Evolutionary conservation across 2,329 filamentous ascomycete species (phyloP), one percentile per base, ranked within the genome.

Genomic region (Colletotrichum destructivum): DNA sequence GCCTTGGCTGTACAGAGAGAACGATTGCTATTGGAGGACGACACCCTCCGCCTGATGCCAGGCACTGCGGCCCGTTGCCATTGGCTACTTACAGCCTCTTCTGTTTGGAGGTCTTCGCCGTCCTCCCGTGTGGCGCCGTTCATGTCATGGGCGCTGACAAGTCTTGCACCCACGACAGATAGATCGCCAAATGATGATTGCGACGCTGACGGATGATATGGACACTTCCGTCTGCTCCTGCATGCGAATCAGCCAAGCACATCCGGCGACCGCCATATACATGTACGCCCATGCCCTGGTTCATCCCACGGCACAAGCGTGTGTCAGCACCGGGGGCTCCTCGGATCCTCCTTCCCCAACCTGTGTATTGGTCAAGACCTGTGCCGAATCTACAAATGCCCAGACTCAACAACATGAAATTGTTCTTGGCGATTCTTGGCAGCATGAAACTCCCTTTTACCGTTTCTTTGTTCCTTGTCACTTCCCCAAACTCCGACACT

Each of bases 181-280:
- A 35, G 44, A 62, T 56, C 51, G n/a, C 42, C 42, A 40, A 64
- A n/a, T 62, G 23, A 57, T 52, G 44, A 21, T 35, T 71, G 35
- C 57, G 38, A 71, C 64, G 64, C 64, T 71, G 69, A 68, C 57
- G 51, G 69, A 68, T 46, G 35, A 56, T 38, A 55, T 40, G 44
- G 21, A 44, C 63, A 38, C 42, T 40, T 70, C 44, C 49, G 56
- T 56, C 46, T 40, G 35, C 51, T 68, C 35, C 38, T 67, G 55
- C 62, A 49, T 66, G 26, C 23, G 42, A 56, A 54, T n/a, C 62
- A 66, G 52, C 42, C 23, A 62, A 49, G 60, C 21, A 52, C 15
- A 26, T 31, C 42, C 60, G 15, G 52, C 47, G 35, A 40, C 31
- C 18, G 38, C 26, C 54, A 51, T 11, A 12, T 60, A 16, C 64